Percentiles rank a stretch among this genome's conserved stretches.
Evolutionary conservation across 2,329 filamentous ascomycete species (phyloP).

Genomic region (Talaromyces sp.): DNA sequence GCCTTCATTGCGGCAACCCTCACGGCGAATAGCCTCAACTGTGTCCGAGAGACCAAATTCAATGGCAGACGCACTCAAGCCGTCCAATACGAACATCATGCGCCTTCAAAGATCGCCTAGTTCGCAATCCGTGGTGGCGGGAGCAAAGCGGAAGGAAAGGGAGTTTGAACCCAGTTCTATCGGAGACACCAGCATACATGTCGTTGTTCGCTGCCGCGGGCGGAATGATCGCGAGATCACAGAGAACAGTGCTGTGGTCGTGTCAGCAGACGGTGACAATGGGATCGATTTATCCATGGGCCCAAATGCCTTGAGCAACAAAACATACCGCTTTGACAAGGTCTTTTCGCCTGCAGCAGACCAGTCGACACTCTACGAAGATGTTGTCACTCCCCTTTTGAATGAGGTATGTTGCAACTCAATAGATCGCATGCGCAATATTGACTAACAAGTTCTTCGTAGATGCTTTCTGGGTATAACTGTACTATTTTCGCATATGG

Average conservation of each 20-base stretch:
- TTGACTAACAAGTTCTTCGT: neutral
- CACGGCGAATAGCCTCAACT: conserved; percentile 50
- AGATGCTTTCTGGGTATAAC: conserved; percentile 94
- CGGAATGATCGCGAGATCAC: conserved; percentile 87
- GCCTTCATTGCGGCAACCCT: conserved; percentile 48
- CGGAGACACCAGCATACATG: conserved; percentile 94
- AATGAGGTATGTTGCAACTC: conserved; percentile 65
- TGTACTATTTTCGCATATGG: conserved; percentile 99
- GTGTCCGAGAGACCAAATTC: conserved; percentile 58
- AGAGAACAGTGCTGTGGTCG: conserved; percentile 91
- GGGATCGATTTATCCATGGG: conserved; percentile 91
- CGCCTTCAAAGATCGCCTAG: conserved; percentile 39
- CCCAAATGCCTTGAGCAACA: conserved; percentile 86
- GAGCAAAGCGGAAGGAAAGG: conserved; percentile 79
- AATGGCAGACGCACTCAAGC: conserved; percentile 65
- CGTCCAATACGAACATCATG: conserved; percentile 40
- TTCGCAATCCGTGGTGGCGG: conserved; percentile 46
- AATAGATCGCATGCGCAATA: neutral
- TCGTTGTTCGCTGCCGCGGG: conserved; percentile 90
- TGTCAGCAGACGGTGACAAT: conserved; percentile 82
- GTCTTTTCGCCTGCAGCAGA: conserved; percentile 95
- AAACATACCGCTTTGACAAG: conserved; percentile 94
- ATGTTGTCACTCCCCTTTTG: conserved; percentile 87
- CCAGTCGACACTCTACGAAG: conserved; percentile 89
- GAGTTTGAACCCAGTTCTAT: conserved; percentile 68